Percentiles rank a stretch among this genome's conserved stretches.
Conservation (phyloP, 176 grass and related monocot genomes). For the Zea mays region Zm-B73-REFERENCE-NAM-5.0 NC_050098.1:211560001-211560500, state of each 20-base stretch:
- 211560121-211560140: slow-evolving; percentile 72
- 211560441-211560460: slow-evolving; percentile 90
- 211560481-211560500: slow-evolving; percentile 84
- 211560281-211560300: slow-evolving; percentile 87
- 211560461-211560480: slow-evolving; percentile 99
- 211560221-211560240: slow-evolving; percentile 98
- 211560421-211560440: slow-evolving; percentile 88
- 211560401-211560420: slow-evolving; percentile 96
- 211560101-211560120: slow-evolving; percentile 97
- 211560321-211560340: slow-evolving; percentile 23
- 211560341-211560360: slow-evolving; percentile 15
- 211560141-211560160: slow-evolving; percentile 92
- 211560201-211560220: slow-evolving; percentile 97
- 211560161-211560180: slow-evolving; percentile 97
- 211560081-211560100: slow-evolving; percentile 90
- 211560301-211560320: slow-evolving; percentile 65
- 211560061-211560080: slow-evolving; percentile 68
- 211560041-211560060: slow-evolving; percentile 96
- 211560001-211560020: neutral
- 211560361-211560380: neutral
- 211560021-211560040: slow-evolving; percentile 89
- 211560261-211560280: slow-evolving; percentile 83
- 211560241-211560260: slow-evolving; percentile 96
- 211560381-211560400: slow-evolving; percentile 50
- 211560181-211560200: slow-evolving; percentile 87